Base-by-base conservation (phyloP, 495 filamentous ascomycete species). In the Penicillium psychrofluorescens region DNA sequence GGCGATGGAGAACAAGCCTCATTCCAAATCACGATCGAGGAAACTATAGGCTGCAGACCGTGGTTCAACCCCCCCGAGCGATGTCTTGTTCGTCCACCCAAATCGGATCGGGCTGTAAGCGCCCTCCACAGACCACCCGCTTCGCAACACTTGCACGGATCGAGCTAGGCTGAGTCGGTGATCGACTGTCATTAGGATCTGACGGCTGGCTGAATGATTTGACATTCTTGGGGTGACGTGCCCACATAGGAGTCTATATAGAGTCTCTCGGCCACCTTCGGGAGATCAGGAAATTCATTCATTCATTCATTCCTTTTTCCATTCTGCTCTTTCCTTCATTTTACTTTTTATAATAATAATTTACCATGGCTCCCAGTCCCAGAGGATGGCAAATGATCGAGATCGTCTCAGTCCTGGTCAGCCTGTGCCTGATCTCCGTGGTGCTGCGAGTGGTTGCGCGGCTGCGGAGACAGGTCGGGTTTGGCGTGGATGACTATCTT, bases 401-500 rank as follows among this genome's bases (percentile, higher is more conserved):
- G 43, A 66, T 62, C 45, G 50, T 68, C 34, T 50, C 61, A 29
- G 57, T 63, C 31, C 61, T 71, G 42, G 56, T 72, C 11, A 50
- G 48, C 27, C 44, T 74, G 10, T 61, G 67, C 15, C 41, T 61
- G 7, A 41, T 68, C 8, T 60, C 61, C 8, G 67, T 72, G 6
- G 46, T 59, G 8, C 43, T 73, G 29, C 61, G 71, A 4, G 57
- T 68, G 33, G 32, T 64, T 12, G 62, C 71, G 29, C 62, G 72
- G 13, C 34, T 66, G 9, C 57, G 62, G 27, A 57, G 63, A 27
- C 60, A 61, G 56, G 62, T 72, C 7, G 45, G 45, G 7, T 61
- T 73, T 12, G 58, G 58, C 0, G 36, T 63, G 3, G 69, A 76
- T 48, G 71, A 76, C 41, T 72, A 68, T 38, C 56, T 68, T 8